Evolutionary conservation across 2,329 filamentous ascomycete genomes (phyloP), one percentile per base, ranked within the genome.

Genomic region (Alternaria atra): DNA sequence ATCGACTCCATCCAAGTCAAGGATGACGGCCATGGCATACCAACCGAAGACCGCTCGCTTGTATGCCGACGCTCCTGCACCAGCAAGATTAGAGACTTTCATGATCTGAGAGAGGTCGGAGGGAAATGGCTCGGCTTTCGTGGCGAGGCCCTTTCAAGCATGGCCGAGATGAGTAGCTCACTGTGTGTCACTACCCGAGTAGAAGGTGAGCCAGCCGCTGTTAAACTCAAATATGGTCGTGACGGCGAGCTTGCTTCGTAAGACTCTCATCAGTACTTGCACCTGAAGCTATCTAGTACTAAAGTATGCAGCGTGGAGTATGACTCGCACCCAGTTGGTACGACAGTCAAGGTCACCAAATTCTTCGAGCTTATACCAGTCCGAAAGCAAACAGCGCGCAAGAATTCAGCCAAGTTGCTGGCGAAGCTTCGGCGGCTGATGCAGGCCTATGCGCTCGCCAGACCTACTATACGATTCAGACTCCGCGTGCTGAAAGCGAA

Each of bases 81-180:
- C 1, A 93, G 90, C 82, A 94, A 94, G 78, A 83, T 94, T 43
- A 81, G 80, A 50, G 81, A 80, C n/a, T 86, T 90, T 58, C 83
- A 87, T 0, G 89, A 93, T 51, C 79, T 93, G 37, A 81, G 79
- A 52, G 74, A 71, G 2, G 79, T 89, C 20, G 87, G 85, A 7
- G 84, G 85, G 1, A 81, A 80, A 43, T 89, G 84, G 32, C 83
- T 94, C n/a, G 91, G 91, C 2, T 94, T 94, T 71, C 86, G 91
- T 35, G 91, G 91, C 20, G 87, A 92, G 71, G 91, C 91, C 15
- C 80, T 94, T 61, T 89, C 90, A 39, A 89, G 87, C 74, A 84
- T 85, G 60, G 89, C 87, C 60, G 83, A 85, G 42, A 73, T 92
- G 58, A 87, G 87, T 37, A 81, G 83, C 4, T 79, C 73, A 2